A percentile compares a stretch with the other conserved stretches of the same genome.
Evolutionary conservation across 768 basidiomycete genomes (phyloP).

Genomic region (Boletus barrowsii): DNA sequence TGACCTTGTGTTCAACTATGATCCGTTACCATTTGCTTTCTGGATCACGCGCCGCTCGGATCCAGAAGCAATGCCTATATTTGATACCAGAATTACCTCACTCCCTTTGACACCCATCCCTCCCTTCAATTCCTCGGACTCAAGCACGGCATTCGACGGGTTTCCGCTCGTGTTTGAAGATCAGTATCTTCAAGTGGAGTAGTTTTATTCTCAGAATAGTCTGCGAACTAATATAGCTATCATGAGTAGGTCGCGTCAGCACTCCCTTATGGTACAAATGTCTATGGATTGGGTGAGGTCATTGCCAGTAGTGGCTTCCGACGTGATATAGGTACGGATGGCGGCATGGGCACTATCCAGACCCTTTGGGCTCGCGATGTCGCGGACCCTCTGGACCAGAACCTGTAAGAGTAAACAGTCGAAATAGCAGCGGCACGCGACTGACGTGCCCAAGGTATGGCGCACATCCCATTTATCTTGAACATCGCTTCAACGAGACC

Average conservation of each 20-base stretch:
- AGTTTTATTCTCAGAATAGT: not conserved
- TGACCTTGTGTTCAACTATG: conserved; percentile 69
- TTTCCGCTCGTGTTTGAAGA: conserved; percentile 78
- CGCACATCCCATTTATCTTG: conserved; percentile 66
- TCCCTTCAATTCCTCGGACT: conserved; percentile 47
- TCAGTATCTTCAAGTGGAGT: conserved; percentile 65
- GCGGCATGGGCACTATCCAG: conserved; percentile 55
- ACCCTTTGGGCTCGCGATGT: conserved; percentile 70
- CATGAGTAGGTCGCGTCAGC: conserved; percentile 55
- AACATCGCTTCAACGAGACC: conserved; percentile 60
- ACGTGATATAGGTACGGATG: conserved; percentile 51
- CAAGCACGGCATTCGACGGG: conserved; percentile 54
- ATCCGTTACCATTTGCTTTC: conserved; percentile 66
- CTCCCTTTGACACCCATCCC: conserved; percentile 58
- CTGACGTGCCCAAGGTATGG: conserved; percentile 49
- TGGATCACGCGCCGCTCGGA: conserved; percentile 73
- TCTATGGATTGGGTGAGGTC: conserved; percentile 78
- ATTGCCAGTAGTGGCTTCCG: conserved; percentile 67
- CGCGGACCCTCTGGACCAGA: conserved; percentile 62
- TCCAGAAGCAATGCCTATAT: conserved; percentile 53
- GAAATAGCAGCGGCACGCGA: not conserved
- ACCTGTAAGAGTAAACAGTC: conserved; percentile 44
- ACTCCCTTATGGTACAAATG: conserved; percentile 62
- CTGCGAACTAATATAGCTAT: not conserved
- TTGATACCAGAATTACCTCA: conserved; percentile 65